Evolutionary conservation across 768 basidiomycete species (phyloP).

Genomic region (Macrolepiota albuminosa): DNA sequence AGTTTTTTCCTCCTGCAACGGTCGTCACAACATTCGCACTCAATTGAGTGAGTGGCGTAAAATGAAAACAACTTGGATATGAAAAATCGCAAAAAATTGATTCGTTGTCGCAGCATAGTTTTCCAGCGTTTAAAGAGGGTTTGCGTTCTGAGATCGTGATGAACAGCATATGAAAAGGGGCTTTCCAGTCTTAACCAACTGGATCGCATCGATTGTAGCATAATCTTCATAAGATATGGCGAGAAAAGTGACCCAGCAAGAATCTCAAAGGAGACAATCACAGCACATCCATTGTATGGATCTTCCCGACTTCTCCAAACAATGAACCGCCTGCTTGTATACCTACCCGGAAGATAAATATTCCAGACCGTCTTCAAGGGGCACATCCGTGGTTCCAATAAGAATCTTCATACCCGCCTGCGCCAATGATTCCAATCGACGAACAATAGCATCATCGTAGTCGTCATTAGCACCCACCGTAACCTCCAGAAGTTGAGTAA

Average conservation of each 20-base stretch:
- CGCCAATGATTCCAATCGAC: constrained; percentile 15
- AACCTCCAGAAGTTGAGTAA: constrained; percentile 12
- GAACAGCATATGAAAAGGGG: neutral
- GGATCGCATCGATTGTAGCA: neutral
- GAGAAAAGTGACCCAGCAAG: neutral
- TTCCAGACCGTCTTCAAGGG: constrained; percentile 12
- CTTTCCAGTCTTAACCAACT: neutral
- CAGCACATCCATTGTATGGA: neutral
- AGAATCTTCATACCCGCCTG: constrained; percentile 17
- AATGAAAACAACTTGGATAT: neutral
- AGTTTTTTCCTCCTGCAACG: too few species aligned
- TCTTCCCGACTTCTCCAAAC: neutral
- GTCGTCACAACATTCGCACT: neutral
- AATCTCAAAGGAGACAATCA: neutral
- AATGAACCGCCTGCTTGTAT: neutral
- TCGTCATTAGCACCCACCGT: constrained; percentile 13
- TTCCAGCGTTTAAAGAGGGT: neutral
- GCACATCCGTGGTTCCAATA: constrained; percentile 12
- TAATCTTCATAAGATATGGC: neutral
- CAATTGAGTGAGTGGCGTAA: neutral
- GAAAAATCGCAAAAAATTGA: neutral
- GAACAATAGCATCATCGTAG: constrained; percentile 13
- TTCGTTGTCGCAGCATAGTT: neutral
- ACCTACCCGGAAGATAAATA: constrained; percentile 10
- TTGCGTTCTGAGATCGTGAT: neutral